These are phyloP conservation scores for Metschnikowia lunata DNA, from an alignment of 805 yeast species.

Conservation along the genomic window DNA sequence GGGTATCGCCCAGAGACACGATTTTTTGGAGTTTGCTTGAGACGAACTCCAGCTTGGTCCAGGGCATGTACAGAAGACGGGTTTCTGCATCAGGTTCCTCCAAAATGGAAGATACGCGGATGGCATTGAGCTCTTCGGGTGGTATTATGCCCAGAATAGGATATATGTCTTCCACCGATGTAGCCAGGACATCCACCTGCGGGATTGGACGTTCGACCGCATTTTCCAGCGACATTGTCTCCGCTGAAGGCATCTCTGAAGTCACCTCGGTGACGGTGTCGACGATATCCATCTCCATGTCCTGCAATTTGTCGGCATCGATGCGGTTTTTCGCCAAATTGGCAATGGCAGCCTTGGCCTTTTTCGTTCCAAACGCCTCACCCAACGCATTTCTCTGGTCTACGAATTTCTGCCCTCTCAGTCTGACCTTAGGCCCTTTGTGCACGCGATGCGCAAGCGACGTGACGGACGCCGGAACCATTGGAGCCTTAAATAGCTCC, in stretches of 20 bases:
- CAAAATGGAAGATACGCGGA: slow-evolving; percentile 61
- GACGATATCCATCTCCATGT: slow-evolving; percentile 72
- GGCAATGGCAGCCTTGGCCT: slow-evolving; percentile 84
- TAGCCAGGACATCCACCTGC: slow-evolving; percentile 68
- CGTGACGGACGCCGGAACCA: slow-evolving; percentile 57
- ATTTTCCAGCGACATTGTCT: slow-evolving; percentile 53
- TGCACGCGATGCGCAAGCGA: slow-evolving; percentile 55
- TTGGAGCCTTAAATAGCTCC: slow-evolving; percentile 59
- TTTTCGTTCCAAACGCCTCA: slow-evolving; percentile 95
- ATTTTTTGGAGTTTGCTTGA: slow-evolving; percentile 42
- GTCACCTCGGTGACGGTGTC: slow-evolving; percentile 74
- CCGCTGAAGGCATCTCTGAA: slow-evolving; percentile 65
- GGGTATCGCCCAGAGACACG: slow-evolving; percentile 41
- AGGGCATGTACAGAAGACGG: slow-evolving; percentile 57
- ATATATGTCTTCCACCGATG: slow-evolving; percentile 76
- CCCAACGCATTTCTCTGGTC: slow-evolving; percentile 82
- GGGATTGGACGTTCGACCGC: slow-evolving; percentile 82
- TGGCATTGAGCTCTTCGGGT: slow-evolving; percentile 42
- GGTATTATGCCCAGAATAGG: slow-evolving; percentile 71
- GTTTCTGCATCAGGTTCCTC: slow-evolving; percentile 46
- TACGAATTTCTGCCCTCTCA: slow-evolving; percentile 45
- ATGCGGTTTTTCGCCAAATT: slow-evolving; percentile 79
- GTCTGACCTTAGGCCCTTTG: slow-evolving; percentile 62
- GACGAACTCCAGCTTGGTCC: slow-evolving; percentile 50
- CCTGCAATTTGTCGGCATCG: slow-evolving; percentile 76